phyloP scores from a whole-genome alignment of 768 basidiomycete genomes.

The Hypsizygus marmoreus region DNA sequence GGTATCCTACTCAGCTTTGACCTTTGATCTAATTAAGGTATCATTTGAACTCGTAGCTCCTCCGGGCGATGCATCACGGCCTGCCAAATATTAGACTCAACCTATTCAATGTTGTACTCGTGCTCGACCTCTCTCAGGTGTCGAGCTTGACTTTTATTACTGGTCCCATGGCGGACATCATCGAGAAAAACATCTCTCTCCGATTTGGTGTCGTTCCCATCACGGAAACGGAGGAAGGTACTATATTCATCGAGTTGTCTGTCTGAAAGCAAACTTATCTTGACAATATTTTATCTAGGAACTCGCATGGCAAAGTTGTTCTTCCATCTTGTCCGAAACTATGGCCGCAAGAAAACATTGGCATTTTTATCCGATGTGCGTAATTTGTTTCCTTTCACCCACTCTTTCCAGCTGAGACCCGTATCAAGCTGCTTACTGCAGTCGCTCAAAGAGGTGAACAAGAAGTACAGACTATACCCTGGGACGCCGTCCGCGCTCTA shows the following conservation, averaged over 20 bases:
- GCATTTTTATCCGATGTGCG: slow-evolving; percentile 58
- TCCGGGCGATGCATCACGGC: slow-evolving; percentile 80
- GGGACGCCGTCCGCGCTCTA: slow-evolving; percentile 39
- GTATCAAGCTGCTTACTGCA: slow-evolving; percentile 37
- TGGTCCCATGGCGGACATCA: slow-evolving; percentile 65
- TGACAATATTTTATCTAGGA: slow-evolving; percentile 44
- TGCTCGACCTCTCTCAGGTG: slow-evolving; percentile 75
- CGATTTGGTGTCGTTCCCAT: slow-evolving; percentile 87
- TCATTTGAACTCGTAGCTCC: slow-evolving; percentile 45
- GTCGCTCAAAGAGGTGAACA: slow-evolving; percentile 29
- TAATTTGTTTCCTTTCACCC: slow-evolving; percentile 1
- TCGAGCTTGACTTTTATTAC: slow-evolving; percentile 63
- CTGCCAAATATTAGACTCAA: slow-evolving; percentile 77
- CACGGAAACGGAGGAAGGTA: slow-evolving; percentile 51
- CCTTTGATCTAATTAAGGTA: slow-evolving; percentile 3
- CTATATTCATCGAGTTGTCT: slow-evolving; percentile 4
- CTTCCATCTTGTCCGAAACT: slow-evolving; percentile 62
- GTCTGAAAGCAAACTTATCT: not conserved
- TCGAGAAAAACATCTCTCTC: slow-evolving; percentile 73
- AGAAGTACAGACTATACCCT: slow-evolving; percentile 38
- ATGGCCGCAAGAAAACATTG: slow-evolving; percentile 66
- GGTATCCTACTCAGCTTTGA: not conserved
- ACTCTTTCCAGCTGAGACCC: not conserved
- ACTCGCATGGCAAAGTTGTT: slow-evolving; percentile 72
- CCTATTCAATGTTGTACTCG: slow-evolving; percentile 80